Percentiles rank a stretch among this genome's conserved stretches.
Evolutionary conservation across 192 early-diverging fungal genomes (phyloP).

Genomic region (Podila epicladia): DNA sequence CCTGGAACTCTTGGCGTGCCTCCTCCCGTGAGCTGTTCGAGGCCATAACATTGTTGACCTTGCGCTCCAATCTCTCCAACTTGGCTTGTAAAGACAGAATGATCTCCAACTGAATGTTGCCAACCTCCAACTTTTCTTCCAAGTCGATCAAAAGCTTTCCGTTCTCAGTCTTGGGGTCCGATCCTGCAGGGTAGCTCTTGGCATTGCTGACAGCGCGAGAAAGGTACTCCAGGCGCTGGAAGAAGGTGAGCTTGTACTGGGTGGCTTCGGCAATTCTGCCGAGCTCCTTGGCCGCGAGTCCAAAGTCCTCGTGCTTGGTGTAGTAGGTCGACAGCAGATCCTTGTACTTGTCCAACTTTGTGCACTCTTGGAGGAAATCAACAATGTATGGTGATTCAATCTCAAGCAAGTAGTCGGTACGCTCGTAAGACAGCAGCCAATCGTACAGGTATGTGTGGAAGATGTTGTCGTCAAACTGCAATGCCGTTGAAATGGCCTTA

Average conservation of each 20-base stretch:
- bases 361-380: slow-evolving; percentile 60
- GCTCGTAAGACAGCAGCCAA: slow-evolving; percentile 65
- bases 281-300: slow-evolving; percentile 64
- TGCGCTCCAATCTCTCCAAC: slow-evolving; percentile 7
- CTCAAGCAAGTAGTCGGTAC: slow-evolving; percentile 59
- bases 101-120: slow-evolving; percentile 64
- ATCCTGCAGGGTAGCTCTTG: slow-evolving; percentile 64
- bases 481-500: slow-evolving; percentile 44
- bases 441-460: slow-evolving; percentile 77
- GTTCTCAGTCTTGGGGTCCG: slow-evolving; percentile 52
- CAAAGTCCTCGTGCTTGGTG: slow-evolving; percentile 63
- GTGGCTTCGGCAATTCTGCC: slow-evolving; percentile 55
- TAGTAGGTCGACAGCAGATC: slow-evolving; percentile 79
- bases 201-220: slow-evolving; percentile 71
- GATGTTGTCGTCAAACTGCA: slow-evolving; percentile 62
- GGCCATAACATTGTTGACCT: background rate
- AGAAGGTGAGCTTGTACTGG: slow-evolving; percentile 51
- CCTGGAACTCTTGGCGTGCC: slow-evolving; percentile 15
- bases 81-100: slow-evolving; percentile 22
- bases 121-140: slow-evolving; percentile 68
- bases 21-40: slow-evolving; percentile 6
- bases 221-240: slow-evolving; percentile 67
- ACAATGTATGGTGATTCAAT: slow-evolving; percentile 57
- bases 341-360: slow-evolving; percentile 50
- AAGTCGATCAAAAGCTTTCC: slow-evolving; percentile 60